Conservation (phyloP, 352 stramenopile genomes). For the Thraustotheca clavata region DNA sequence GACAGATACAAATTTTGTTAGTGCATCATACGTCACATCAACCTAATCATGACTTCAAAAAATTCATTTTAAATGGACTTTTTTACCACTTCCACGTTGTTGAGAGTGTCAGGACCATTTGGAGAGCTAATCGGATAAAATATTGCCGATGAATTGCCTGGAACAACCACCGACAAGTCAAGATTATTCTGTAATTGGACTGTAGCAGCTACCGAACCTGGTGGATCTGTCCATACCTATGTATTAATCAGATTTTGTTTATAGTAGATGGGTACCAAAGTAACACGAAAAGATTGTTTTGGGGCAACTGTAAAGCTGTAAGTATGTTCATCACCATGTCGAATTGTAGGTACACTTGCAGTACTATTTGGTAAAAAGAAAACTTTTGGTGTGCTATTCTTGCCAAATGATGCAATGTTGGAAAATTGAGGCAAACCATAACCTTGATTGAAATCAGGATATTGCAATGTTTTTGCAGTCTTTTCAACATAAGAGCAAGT, state of each 20-base stretch:
- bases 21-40: slow-evolving; percentile 52
- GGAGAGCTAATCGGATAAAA: slow-evolving; percentile 56
- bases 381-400: not conserved
- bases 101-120: slow-evolving; percentile 48
- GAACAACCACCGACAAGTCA: slow-evolving; percentile 57
- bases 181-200: slow-evolving; percentile 70
- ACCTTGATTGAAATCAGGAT: slow-evolving; percentile 68
- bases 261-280: not conserved
- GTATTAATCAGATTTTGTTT: not conserved
- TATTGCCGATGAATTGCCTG: slow-evolving; percentile 33
- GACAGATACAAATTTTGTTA: slow-evolving; percentile 33
- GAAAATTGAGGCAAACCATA: slow-evolving; percentile 77
- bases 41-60: too few species aligned
- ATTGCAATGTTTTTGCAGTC: slow-evolving; percentile 33
- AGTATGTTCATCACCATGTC: not conserved
- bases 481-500: slow-evolving; percentile 38
- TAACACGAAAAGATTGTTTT: slow-evolving; percentile 1
- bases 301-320: slow-evolving; percentile 11
- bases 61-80: too few species aligned
- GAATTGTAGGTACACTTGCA: not conserved
- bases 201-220: slow-evolving; percentile 50
- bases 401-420: slow-evolving; percentile 38
- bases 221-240: slow-evolving; percentile 69
- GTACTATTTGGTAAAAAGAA: slow-evolving; percentile 17
- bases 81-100: slow-evolving; percentile 75